Conservation (phyloP, 169 alveolate genomes). For the Plasmodium gallinaceum region DNA sequence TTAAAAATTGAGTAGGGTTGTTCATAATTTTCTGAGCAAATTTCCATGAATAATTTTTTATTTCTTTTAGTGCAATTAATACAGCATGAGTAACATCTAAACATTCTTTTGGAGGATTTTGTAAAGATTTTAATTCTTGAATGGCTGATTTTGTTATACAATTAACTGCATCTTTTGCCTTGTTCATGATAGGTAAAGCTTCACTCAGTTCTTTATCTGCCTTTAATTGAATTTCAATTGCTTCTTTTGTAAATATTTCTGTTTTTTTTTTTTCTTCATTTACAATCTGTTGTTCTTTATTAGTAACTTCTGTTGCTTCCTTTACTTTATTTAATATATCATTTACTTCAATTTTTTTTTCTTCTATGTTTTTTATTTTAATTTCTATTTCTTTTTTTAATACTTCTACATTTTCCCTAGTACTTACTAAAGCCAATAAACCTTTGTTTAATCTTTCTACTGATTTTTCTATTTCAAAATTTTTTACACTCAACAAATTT, state of each 20-base stretch:
- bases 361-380: conserved; percentile 55
- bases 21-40: conserved; percentile 94
- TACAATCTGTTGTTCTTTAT: conserved; percentile 93
- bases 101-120: conserved; percentile 95
- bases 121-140: conserved; percentile 95
- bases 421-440: conserved; percentile 42
- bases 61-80: conserved; percentile 92
- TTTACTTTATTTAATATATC: conserved; percentile 87
- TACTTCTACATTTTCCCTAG: conserved; percentile 62
- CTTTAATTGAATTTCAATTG: conserved; percentile 89
- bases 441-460: conserved; percentile 78
- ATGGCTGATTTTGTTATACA: conserved; percentile 94
- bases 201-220: conserved; percentile 95
- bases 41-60: conserved; percentile 94
- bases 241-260: conserved; percentile 90
- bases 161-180: conserved; percentile 96
- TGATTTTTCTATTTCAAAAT: conserved; percentile 86
- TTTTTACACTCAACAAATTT: conserved; percentile 89
- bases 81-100: conserved; percentile 93
- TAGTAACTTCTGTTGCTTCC: conserved; percentile 94
- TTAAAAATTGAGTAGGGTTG: conserved; percentile 93
- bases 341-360: conserved; percentile 73
- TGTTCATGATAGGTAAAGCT: conserved; percentile 96
- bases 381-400: conserved; percentile 69
- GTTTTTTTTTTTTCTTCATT: conserved; percentile 92